Evolutionary conservation across 2,329 filamentous ascomycete species (phyloP).

Genomic region (Aspergillus aculeatus): DNA sequence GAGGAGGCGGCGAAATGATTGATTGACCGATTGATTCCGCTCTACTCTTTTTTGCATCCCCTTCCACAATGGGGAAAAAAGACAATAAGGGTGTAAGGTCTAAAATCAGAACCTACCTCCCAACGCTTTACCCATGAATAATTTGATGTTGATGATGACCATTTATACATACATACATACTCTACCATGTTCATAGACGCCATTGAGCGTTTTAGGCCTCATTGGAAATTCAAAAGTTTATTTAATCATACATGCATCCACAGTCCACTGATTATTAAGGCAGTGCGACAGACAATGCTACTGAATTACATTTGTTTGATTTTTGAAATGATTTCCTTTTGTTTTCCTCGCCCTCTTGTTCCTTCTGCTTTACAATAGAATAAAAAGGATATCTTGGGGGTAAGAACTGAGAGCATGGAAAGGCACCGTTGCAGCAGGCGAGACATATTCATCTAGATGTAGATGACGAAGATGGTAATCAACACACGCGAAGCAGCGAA

Average conservation of each 20-base stretch:
- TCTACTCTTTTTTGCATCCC: no score
- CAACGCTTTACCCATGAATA: conserved; percentile 6
- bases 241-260: neutral
- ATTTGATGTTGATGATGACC: conserved; percentile 23
- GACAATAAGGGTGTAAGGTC: no score
- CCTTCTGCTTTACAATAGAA: neutral
- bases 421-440: neutral
- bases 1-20: conserved; percentile 60
- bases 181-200: neutral
- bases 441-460: neutral
- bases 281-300: no score
- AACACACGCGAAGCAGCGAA: conserved; percentile 19
- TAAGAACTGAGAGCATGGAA: neutral
- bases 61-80: neutral
- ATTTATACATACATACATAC: conserved; percentile 5
- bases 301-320: no score
- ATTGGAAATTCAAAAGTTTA: neutral
- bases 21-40: no score
- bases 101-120: no score
- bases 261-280: neutral
- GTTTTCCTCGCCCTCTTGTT: neutral
- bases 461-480: conserved; percentile 17
- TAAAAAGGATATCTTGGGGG: neutral
- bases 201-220: neutral
- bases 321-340: neutral